Conservation (phyloP, 257 asterid genomes). For the Penstemon barbatus region DNA sequence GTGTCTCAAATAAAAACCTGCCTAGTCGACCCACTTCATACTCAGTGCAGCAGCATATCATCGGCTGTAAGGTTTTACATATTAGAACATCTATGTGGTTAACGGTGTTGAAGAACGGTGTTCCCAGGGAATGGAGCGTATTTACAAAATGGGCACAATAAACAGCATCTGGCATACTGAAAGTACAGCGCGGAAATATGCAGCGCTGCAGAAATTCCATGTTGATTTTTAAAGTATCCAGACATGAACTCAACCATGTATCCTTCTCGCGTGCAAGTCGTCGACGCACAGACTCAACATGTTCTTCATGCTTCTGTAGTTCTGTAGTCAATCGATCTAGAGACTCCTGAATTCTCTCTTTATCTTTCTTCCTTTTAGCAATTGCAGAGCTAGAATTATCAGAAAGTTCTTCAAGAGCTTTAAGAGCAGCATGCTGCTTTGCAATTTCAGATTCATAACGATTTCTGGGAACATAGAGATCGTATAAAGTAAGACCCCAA, state of each 20-base stretch:
- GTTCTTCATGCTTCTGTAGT: conserved; percentile 94
- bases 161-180: conserved; percentile 99
- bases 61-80: conserved; percentile 98
- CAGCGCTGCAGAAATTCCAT: conserved; percentile 99
- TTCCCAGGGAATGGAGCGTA: conserved; percentile 97
- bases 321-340: conserved; percentile 80
- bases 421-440: conserved; percentile 86
- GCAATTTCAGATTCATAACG: conserved; percentile 89
- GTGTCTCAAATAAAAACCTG: conserved; percentile 84
- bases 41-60: conserved; percentile 99
- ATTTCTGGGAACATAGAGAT: conserved; percentile 88
- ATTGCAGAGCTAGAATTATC: conserved; percentile 99
- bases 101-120: conserved; percentile 97
- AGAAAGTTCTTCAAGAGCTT: conserved; percentile 91
- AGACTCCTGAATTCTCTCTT: conserved; percentile 98
- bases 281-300: conserved; percentile 87
- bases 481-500: conserved; percentile 98
- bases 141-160: conserved; percentile 93
- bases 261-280: conserved; percentile 92
- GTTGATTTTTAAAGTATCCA: conserved; percentile 92
- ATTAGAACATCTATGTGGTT: conserved; percentile 96
- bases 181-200: conserved; percentile 95
- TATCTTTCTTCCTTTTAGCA: conserved; percentile 94
- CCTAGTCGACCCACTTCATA: conserved; percentile 98
- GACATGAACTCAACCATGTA: conserved; percentile 98